These are phyloP conservation scores for Trichosporon sp. DNA, from an alignment of 1,284 basidiomycete species.

Conservation along the genomic window DNA sequence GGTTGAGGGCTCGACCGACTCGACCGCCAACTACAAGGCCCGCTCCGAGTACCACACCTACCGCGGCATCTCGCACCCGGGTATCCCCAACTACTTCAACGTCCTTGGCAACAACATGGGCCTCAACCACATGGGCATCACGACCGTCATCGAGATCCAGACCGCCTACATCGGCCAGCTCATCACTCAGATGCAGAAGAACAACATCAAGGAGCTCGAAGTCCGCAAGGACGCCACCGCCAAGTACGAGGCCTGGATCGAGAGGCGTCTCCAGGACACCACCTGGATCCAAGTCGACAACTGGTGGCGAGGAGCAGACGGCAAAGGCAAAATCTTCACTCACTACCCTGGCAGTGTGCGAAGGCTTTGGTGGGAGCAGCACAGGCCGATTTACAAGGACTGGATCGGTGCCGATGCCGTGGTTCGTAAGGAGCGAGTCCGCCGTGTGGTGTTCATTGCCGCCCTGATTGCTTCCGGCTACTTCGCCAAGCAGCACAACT, in stretches of 20 bases:
- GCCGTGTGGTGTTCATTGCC: neutral
- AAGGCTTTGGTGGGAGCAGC: slow-evolving; percentile 16
- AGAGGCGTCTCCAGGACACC: slow-evolving; percentile 11
- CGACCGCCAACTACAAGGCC: slow-evolving; percentile 14
- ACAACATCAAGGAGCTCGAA: slow-evolving; percentile 15
- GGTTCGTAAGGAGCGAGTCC: slow-evolving; percentile 9
- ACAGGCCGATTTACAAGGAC: slow-evolving; percentile 14
- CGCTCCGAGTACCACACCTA: slow-evolving; percentile 5
- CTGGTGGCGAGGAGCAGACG: slow-evolving; percentile 20
- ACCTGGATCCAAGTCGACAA: slow-evolving; percentile 17
- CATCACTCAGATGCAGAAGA: slow-evolving; percentile 15
- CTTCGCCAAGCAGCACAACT: neutral
- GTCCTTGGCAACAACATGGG: slow-evolving; percentile 32
- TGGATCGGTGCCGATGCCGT: slow-evolving; percentile 17
- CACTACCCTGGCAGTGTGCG: slow-evolving; percentile 18
- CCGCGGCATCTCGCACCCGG: slow-evolving; percentile 13
- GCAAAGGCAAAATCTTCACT: slow-evolving; percentile 18
- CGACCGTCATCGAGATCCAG: slow-evolving; percentile 17
- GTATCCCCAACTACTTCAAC: slow-evolving; percentile 30
- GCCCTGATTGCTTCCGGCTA: neutral
- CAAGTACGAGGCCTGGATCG: slow-evolving; percentile 16
- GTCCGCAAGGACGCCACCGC: slow-evolving; percentile 15
- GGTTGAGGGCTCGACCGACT: slow-evolving; percentile 14
- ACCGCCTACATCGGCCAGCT: slow-evolving; percentile 16
- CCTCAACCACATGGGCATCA: slow-evolving; percentile 20